Percentiles rank a stretch among this genome's conserved stretches.
Evolutionary conservation across 306 rosid species (phyloP).

Genomic region (Cucurbita ficifolia): DNA sequence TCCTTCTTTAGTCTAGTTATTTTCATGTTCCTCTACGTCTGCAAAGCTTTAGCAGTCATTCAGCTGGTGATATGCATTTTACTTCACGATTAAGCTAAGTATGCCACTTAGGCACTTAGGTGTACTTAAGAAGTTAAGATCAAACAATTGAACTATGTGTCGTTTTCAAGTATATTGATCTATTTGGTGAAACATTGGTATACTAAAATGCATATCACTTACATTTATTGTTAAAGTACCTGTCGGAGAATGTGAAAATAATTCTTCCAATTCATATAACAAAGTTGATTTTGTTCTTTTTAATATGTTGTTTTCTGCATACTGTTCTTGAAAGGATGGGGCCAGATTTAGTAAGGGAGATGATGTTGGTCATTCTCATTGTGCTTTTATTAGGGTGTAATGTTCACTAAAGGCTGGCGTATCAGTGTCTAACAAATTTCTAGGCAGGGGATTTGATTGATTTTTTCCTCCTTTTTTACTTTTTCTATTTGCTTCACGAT

Average conservation of each 20-base stretch:
- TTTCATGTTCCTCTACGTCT: neutral
- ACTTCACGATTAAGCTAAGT: too few species aligned
- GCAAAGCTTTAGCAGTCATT: conserved; percentile 22
- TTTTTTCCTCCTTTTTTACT: neutral
- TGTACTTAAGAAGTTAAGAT: neutral
- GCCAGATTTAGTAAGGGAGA: neutral
- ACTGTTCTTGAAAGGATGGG: neutral
- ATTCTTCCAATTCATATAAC: neutral
- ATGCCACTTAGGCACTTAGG: too few species aligned
- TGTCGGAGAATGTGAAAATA: neutral
- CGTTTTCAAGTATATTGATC: neutral
- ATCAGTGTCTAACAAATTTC: neutral
- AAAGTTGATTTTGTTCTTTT: neutral
- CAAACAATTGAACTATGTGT: neutral
- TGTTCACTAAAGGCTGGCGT: neutral
- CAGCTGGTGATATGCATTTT: conserved; percentile 14
- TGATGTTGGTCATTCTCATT: neutral
- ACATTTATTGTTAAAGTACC: neutral
- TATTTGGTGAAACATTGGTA: neutral
- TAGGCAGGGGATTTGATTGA: neutral
- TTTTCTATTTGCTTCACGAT: neutral
- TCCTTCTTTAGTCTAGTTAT: neutral
- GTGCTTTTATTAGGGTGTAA: neutral
- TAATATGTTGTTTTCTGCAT: neutral
- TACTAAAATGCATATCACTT: neutral